These are phyloP conservation scores for Boletellus ananiceps DNA, from an alignment of 768 basidiomycete species.

Conservation along the genomic window DNA sequence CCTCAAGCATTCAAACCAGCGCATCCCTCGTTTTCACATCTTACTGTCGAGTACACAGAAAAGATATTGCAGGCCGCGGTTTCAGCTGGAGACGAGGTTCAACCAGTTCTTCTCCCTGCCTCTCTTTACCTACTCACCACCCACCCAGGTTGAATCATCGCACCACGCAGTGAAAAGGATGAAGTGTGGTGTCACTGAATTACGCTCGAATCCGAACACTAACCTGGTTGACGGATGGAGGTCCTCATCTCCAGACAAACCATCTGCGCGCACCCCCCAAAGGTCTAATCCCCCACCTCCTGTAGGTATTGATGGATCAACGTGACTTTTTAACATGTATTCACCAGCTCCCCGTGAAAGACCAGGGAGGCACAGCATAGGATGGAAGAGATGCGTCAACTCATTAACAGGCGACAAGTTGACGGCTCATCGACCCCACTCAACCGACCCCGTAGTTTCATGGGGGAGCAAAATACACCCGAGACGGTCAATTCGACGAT, in stretches of 20 bases:
- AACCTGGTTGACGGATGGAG: slow-evolving; percentile 37
- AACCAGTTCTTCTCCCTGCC: background rate
- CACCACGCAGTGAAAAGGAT: slow-evolving; percentile 71
- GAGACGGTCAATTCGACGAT: slow-evolving; percentile 13
- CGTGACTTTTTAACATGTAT: slow-evolving; percentile 2
- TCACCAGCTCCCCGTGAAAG: slow-evolving; percentile 39
- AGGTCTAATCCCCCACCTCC: slow-evolving; percentile 36
- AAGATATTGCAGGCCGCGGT: slow-evolving; percentile 45
- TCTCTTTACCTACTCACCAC: slow-evolving; percentile 1
- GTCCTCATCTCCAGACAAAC: slow-evolving; percentile 57
- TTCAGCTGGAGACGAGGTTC: slow-evolving; percentile 64
- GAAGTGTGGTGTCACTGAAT: slow-evolving; percentile 58
- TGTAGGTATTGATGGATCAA: slow-evolving; percentile 31
- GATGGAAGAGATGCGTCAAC: slow-evolving; percentile 77
- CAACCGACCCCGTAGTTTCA: slow-evolving; percentile 39
- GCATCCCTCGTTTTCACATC: slow-evolving; percentile 20
- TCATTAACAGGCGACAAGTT: slow-evolving; percentile 58
- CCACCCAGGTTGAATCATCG: slow-evolving; percentile 61
- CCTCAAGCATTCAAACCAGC: slow-evolving; percentile 44
- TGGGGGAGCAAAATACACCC: slow-evolving; percentile 21
- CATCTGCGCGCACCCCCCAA: slow-evolving; percentile 42
- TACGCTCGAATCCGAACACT: slow-evolving; percentile 17
- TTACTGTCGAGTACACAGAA: slow-evolving; percentile 38
- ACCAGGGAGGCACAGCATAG: slow-evolving; percentile 72
- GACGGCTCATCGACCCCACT: slow-evolving; percentile 44